These are phyloP conservation scores for Botrytis elliptica DNA, from an alignment of 2,329 filamentous ascomycete genomes.

Conservation along the genomic window DNA sequence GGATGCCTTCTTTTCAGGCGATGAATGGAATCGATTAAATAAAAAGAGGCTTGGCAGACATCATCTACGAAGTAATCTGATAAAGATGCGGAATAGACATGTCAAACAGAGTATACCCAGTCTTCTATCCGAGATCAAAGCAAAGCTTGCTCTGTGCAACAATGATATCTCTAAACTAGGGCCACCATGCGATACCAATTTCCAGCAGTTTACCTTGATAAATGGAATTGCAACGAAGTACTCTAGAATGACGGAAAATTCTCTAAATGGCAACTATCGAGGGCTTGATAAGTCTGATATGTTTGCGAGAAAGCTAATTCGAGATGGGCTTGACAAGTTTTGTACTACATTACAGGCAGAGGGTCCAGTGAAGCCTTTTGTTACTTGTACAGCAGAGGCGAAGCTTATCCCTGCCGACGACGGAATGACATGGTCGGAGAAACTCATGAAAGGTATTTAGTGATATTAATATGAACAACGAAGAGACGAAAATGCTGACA, in stretches of 20 bases:
- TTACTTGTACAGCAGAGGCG: constrained; percentile 20
- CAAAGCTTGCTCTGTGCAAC: constrained; percentile 21
- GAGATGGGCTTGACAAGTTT: constrained; percentile 7
- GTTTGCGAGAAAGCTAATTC: not conserved
- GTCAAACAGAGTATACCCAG: constrained; percentile 25
- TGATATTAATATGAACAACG: not conserved
- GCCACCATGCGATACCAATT: constrained; percentile 19
- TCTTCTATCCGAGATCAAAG: constrained; percentile 23
- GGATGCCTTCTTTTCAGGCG: constrained; percentile 24
- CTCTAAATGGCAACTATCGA: constrained; percentile 5
- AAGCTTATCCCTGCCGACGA: not conserved
- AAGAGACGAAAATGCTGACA: not conserved
- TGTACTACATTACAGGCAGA: not conserved
- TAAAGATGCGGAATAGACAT: constrained; percentile 26
- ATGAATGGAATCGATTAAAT: constrained; percentile 26
- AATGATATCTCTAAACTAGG: constrained; percentile 21
- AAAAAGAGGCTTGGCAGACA: constrained; percentile 26
- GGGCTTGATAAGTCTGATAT: not conserved
- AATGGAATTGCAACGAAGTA: constrained; percentile 12
- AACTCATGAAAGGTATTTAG: constrained; percentile 13
- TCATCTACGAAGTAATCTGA: constrained; percentile 24
- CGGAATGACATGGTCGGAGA: constrained; percentile 16
- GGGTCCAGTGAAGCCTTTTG: constrained; percentile 6
- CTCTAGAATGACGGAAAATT: not conserved
- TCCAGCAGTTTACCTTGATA: constrained; percentile 22